These are phyloP conservation scores for Neonectria sp. DNA, from an alignment of 2,329 filamentous ascomycete species.

Conservation along the genomic window DNA sequence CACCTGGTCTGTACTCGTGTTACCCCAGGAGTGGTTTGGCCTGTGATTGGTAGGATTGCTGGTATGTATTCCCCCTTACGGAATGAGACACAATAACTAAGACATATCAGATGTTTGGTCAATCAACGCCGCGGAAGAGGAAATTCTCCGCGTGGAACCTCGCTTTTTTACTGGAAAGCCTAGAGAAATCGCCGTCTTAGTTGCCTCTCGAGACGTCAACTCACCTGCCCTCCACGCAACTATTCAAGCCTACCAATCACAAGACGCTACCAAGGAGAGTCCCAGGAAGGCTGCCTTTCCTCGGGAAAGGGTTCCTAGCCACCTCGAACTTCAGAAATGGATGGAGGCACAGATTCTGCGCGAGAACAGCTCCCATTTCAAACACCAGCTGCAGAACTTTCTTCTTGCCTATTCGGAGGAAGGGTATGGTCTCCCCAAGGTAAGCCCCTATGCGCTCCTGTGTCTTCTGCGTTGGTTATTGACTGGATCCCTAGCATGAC, in stretches of 20 bases:
- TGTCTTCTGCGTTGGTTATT: conserved; percentile 25
- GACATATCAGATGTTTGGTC: conserved; percentile 57
- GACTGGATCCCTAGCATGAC: conserved; percentile 53
- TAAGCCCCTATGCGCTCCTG: conserved; percentile 46
- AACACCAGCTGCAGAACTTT: conserved; percentile 55
- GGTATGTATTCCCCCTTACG: conserved; percentile 50
- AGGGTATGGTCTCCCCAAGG: conserved; percentile 57
- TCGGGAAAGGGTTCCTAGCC: conserved; percentile 55
- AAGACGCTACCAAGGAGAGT: conserved; percentile 50
- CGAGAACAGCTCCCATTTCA: conserved; percentile 53
- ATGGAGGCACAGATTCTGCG: conserved; percentile 55
- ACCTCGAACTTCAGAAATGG: conserved; percentile 55
- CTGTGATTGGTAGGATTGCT: conserved; percentile 56
- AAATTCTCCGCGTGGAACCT: conserved; percentile 52
- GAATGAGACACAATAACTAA: conserved; percentile 45
- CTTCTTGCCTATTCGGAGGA: conserved; percentile 55
- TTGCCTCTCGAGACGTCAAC: conserved; percentile 52
- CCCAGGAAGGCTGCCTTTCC: conserved; percentile 56
- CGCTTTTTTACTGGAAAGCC: conserved; percentile 56
- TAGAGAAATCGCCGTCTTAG: conserved; percentile 54
- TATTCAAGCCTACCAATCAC: conserved; percentile 56
- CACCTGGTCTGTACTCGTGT: conserved; percentile 58
- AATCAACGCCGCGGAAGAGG: conserved; percentile 52
- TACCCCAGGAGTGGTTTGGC: conserved; percentile 55
- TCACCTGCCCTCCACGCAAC: conserved; percentile 58